Conservation (phyloP, 1,284 basidiomycete genomes). For the Dichomitus squalens region DNA sequence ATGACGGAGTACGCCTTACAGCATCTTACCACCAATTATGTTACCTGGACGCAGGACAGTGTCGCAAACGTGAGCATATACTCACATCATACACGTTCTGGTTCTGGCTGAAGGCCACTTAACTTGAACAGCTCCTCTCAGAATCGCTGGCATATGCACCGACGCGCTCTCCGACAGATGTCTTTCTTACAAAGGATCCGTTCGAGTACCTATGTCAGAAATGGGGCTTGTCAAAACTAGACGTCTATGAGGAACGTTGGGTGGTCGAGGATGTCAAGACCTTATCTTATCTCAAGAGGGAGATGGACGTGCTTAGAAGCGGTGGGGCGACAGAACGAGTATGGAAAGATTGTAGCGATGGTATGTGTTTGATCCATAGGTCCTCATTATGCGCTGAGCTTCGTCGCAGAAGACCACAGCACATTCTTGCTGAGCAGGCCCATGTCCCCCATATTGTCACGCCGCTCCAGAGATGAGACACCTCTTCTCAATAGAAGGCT, state of each 20-base stretch:
- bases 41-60: slow-evolving; percentile 52
- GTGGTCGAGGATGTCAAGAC: slow-evolving; percentile 37
- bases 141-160: slow-evolving; percentile 46
- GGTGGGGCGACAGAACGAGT: slow-evolving; percentile 29
- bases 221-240: slow-evolving; percentile 33
- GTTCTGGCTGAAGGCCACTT: not conserved
- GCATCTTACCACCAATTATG: slow-evolving; percentile 59
- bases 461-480: slow-evolving; percentile 40
- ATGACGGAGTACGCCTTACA: slow-evolving; percentile 53
- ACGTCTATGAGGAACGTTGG: slow-evolving; percentile 48
- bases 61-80: slow-evolving; percentile 45
- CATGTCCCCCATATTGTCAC: slow-evolving; percentile 44
- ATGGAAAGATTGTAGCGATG: slow-evolving; percentile 37
- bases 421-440: slow-evolving; percentile 32
- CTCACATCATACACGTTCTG: too few relatives aligned
- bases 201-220: slow-evolving; percentile 41
- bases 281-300: slow-evolving; percentile 40
- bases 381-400: slow-evolving; percentile 13
- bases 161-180: slow-evolving; percentile 48
- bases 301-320: slow-evolving; percentile 20
- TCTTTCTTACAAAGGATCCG: slow-evolving; percentile 53
- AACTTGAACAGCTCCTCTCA: slow-evolving; percentile 42
- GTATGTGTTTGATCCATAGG: not conserved
- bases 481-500: slow-evolving; percentile 31
- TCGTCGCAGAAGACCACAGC: slow-evolving; percentile 24